A percentile compares a stretch with the other conserved stretches of the same genome.
These are phyloP conservation scores for Fusarium hostae DNA, from an alignment of 2,329 filamentous ascomycete species.

Conservation along the genomic window DNA sequence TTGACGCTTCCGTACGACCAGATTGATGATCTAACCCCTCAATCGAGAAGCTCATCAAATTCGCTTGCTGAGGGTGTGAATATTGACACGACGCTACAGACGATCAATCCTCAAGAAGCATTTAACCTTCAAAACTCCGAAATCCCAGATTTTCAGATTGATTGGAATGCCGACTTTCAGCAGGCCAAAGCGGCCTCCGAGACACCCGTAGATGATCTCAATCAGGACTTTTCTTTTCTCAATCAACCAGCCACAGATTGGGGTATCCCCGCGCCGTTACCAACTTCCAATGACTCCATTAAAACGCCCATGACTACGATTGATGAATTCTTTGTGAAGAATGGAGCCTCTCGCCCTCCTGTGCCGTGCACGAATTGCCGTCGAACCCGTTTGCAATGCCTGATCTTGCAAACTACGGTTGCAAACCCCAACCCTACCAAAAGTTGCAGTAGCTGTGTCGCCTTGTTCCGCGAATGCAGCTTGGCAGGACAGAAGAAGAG, in stretches of 20 bases:
- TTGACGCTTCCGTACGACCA: slow-evolving; percentile 34
- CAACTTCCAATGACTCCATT: background rate
- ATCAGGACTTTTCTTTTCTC: slow-evolving; percentile 36
- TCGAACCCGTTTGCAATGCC: slow-evolving; percentile 57
- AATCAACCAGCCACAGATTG: slow-evolving; percentile 23
- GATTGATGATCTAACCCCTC: slow-evolving; percentile 17
- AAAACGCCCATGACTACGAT: slow-evolving; percentile 42
- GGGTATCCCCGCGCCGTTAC: slow-evolving; percentile 16
- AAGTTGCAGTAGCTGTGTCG: slow-evolving; percentile 62
- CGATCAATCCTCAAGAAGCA: slow-evolving; percentile 7
- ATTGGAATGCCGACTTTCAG: slow-evolving; percentile 39
- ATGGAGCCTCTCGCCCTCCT: slow-evolving; percentile 55
- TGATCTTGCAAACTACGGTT: slow-evolving; percentile 58
- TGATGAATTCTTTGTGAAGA: slow-evolving; percentile 54
- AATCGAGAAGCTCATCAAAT: slow-evolving; percentile 24
- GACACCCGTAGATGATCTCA: background rate
- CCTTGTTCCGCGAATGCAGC: slow-evolving; percentile 62
- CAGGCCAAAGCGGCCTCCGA: slow-evolving; percentile 19
- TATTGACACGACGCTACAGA: background rate
- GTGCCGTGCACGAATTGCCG: slow-evolving; percentile 58
- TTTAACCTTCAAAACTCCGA: background rate
- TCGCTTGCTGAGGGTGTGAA: slow-evolving; percentile 5
- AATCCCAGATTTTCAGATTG: slow-evolving; percentile 12
- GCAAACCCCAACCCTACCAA: slow-evolving; percentile 61
- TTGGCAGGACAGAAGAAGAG: slow-evolving; percentile 58